Conservation (phyloP, 2,329 filamentous ascomycete genomes). For the Neonectria coccinea region DNA sequence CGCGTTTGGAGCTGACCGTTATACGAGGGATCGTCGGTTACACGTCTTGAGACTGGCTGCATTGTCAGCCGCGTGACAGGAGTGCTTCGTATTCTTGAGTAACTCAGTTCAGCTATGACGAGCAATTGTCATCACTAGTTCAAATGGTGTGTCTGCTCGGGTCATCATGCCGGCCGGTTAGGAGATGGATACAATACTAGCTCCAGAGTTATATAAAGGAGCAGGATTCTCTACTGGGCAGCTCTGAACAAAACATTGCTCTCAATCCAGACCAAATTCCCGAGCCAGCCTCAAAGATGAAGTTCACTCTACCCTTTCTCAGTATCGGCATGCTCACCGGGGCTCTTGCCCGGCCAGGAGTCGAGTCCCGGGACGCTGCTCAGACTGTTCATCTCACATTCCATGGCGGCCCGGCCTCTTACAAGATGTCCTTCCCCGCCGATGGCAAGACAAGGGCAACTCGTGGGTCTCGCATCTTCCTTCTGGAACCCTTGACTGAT, state of each 20-base stretch:
- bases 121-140: neutral
- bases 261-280: neutral
- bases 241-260: neutral
- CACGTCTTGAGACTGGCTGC: neutral
- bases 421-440: constrained; percentile 56
- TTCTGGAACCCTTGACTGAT: neutral
- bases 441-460: constrained; percentile 55
- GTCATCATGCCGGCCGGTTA: constrained; percentile 28
- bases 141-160: constrained; percentile 9
- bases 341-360: constrained; percentile 26
- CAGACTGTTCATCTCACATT: constrained; percentile 59
- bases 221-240: neutral
- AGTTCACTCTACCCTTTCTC: constrained; percentile 27
- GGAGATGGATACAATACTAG: neutral
- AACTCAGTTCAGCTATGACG: neutral
- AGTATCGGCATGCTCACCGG: constrained; percentile 21
- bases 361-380: constrained; percentile 37
- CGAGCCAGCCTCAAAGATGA: constrained; percentile 35
- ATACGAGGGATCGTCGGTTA: neutral
- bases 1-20: neutral
- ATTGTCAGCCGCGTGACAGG: neutral
- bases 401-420: constrained; percentile 55
- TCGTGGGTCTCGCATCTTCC: constrained; percentile 44
- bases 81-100: neutral
- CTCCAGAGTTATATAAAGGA: neutral